Percentiles rank a stretch among this genome's conserved stretches.
These are phyloP conservation scores for Nakaseomyces uthaithaninus DNA, from an alignment of 1,139 yeast genomes.

Conservation along the genomic window DNA sequence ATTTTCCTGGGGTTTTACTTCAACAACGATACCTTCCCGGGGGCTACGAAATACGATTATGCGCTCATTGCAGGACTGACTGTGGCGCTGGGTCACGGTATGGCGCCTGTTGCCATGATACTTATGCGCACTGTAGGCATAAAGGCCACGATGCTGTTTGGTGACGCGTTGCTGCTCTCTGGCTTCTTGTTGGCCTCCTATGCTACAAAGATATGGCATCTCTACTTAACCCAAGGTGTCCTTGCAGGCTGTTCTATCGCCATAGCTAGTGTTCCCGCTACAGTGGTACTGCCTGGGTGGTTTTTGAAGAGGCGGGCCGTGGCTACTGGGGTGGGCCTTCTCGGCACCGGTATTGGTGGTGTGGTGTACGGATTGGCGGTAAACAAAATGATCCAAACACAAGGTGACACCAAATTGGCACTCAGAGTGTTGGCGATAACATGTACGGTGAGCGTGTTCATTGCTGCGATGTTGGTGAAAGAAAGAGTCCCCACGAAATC, in stretches of 20 bases:
- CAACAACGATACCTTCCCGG: slow-evolving; percentile 41
- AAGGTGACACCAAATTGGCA: slow-evolving; percentile 62
- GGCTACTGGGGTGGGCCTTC: slow-evolving; percentile 47
- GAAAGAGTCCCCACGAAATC: slow-evolving; percentile 38
- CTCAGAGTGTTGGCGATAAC: slow-evolving; percentile 49
- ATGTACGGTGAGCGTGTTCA: slow-evolving; percentile 32
- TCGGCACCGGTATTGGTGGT: slow-evolving; percentile 59
- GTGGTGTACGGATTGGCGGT: slow-evolving; percentile 37
- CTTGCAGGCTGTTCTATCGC: slow-evolving; percentile 55
- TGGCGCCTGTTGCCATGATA: slow-evolving; percentile 46
- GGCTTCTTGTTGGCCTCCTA: slow-evolving; percentile 61
- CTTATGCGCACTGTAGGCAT: slow-evolving; percentile 35
- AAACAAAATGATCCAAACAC: slow-evolving; percentile 35
- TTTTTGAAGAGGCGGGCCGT: slow-evolving; percentile 48
- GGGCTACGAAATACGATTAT: slow-evolving; percentile 51
- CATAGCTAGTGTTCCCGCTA: slow-evolving; percentile 51
- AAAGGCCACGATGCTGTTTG: slow-evolving; percentile 38
- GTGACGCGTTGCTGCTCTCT: slow-evolving; percentile 44
- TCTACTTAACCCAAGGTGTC: slow-evolving; percentile 64
- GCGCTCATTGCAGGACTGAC: slow-evolving; percentile 65
- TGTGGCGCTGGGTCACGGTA: slow-evolving; percentile 48
- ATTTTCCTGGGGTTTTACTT: slow-evolving; percentile 55
- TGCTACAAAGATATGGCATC: slow-evolving; percentile 52
- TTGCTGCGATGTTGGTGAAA: slow-evolving; percentile 39
- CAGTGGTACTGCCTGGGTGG: slow-evolving; percentile 52